Evolutionary conservation across 495 filamentous ascomycete genomes (phyloP).

Genomic region (Chaetomium fimeti): DNA sequence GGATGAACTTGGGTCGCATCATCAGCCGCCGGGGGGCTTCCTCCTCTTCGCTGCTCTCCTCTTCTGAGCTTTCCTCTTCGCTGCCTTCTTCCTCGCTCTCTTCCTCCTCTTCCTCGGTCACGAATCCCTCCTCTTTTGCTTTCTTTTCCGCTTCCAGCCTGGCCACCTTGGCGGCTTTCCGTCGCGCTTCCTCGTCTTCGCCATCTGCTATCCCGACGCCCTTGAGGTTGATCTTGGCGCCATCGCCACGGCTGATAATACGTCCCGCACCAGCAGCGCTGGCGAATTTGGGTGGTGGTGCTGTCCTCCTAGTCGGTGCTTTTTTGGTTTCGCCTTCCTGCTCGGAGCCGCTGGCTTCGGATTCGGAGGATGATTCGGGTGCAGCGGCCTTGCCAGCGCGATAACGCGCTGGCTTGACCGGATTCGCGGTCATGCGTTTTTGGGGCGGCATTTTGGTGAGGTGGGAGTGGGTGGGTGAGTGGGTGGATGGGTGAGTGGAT

Average conservation of each 20-base stretch:
- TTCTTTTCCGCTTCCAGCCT: conserved; percentile 44
- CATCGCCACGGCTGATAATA: conserved; percentile 59
- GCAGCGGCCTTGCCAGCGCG: conserved; percentile 78
- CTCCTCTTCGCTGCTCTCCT: conserved; percentile 57
- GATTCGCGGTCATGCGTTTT: conserved; percentile 95
- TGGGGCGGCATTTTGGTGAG: conserved; percentile 62
- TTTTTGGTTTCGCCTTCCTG: conserved; percentile 33
- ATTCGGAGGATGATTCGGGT: conserved; percentile 61
- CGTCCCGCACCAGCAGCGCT: conserved; percentile 50
- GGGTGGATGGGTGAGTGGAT: not conserved
- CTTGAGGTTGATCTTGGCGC: conserved; percentile 66
- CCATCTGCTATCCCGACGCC: conserved; percentile 46
- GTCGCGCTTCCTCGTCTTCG: conserved; percentile 49
- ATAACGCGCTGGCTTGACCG: conserved; percentile 75
- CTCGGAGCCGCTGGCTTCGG: conserved; percentile 56
- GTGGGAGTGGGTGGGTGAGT: not conserved
- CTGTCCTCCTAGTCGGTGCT: conserved; percentile 42
- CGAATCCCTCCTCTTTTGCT: conserved; percentile 72
- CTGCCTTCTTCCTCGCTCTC: conserved; percentile 43
- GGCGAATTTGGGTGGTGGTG: conserved; percentile 57
- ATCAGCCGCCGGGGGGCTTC: conserved; percentile 74
- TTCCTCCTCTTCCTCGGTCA: conserved; percentile 58
- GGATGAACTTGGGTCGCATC: conserved; percentile 86
- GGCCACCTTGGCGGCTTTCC: conserved; percentile 42
- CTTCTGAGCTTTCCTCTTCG: conserved; percentile 53